A percentile compares a stretch with the other conserved stretches of the same genome.
Evolutionary conservation across 208 protist genomes (phyloP).

Genomic region (Crithidia expoeki): DNA sequence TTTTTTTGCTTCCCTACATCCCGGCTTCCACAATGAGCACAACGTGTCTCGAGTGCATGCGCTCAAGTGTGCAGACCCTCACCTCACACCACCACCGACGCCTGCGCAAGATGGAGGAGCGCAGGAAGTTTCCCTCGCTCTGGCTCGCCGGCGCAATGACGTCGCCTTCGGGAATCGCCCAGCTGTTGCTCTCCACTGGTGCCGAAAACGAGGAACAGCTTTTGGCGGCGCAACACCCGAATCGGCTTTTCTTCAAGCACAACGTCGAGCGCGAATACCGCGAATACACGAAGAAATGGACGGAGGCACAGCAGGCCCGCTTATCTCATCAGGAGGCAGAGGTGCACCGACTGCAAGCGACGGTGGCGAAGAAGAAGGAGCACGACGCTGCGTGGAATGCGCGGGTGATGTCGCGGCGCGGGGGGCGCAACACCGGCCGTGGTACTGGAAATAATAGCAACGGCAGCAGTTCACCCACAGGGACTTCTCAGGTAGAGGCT

Average conservation of each 20-base stretch:
- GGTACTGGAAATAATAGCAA: background rate
- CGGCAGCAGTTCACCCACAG: background rate
- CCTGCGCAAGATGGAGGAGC: conserved; percentile 47
- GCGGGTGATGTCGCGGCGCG: conserved; percentile 30
- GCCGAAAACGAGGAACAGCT: conserved; percentile 57
- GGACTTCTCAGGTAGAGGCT: background rate
- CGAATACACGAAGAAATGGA: conserved; percentile 51
- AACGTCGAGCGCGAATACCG: conserved; percentile 41
- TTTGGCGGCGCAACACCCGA: conserved; percentile 63
- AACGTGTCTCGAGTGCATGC: conserved; percentile 55
- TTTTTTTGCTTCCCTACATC: conserved; percentile 42
- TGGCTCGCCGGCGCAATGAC: conserved; percentile 50
- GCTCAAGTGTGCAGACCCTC: conserved; percentile 36
- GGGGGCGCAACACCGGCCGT: conserved; percentile 15
- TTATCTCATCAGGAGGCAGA: conserved; percentile 37
- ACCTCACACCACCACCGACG: conserved; percentile 42
- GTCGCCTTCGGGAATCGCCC: conserved; percentile 23
- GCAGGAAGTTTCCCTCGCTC: conserved; percentile 58
- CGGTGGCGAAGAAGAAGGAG: conserved; percentile 42
- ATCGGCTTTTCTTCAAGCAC: conserved; percentile 59
- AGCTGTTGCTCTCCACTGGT: conserved; percentile 36
- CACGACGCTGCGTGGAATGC: conserved; percentile 39
- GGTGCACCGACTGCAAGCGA: conserved; percentile 28
- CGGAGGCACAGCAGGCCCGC: conserved; percentile 39
- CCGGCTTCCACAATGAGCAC: conserved; percentile 37